Percentiles rank a stretch among this genome's conserved stretches.
Conservation (phyloP, 495 filamentous ascomycete genomes). For the Lasiosphaeriaceae sp. region DNA sequence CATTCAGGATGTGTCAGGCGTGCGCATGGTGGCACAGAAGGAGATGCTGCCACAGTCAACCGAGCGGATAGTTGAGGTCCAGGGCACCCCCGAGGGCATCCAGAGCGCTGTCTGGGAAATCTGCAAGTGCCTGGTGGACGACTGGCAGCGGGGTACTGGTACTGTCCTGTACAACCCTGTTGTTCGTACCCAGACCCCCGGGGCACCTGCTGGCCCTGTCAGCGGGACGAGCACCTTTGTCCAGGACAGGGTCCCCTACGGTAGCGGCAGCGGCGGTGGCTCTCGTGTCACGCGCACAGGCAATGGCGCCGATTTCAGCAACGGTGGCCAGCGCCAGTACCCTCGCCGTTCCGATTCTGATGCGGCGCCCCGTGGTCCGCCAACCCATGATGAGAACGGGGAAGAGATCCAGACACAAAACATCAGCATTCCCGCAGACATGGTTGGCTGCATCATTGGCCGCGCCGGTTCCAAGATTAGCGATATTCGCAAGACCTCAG, state of each 20-base stretch:
- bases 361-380: conserved; percentile 63
- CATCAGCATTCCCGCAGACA: conserved; percentile 97
- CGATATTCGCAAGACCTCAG: conserved; percentile 93
- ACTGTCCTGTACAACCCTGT: conserved; percentile 96
- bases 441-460: conserved; percentile 99
- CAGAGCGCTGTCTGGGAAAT: conserved; percentile 98
- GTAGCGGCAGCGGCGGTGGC: conserved; percentile 31
- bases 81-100: conserved; percentile 88
- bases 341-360: conserved; percentile 81
- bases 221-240: conserved; percentile 26
- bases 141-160: conserved; percentile 93
- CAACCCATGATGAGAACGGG: conserved; percentile 87
- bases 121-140: conserved; percentile 95
- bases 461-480: conserved; percentile 92
- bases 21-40: conserved; percentile 98
- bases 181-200: conserved; percentile 69
- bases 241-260: conserved; percentile 49
- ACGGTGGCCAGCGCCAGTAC: conserved; percentile 59
- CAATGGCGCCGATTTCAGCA: conserved; percentile 96
- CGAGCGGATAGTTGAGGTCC: conserved; percentile 96
- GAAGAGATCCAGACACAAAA: conserved; percentile 98
- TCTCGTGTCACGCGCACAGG: conserved; percentile 88
- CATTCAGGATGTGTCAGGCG: conserved; percentile 94
- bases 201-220: conserved; percentile 37
- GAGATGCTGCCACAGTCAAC: conserved; percentile 99